Evolutionary conservation across 345 rosid species (phyloP), one percentile per base, ranked within the genome.

Genomic region (Eucalyptus tenuipes): DNA sequence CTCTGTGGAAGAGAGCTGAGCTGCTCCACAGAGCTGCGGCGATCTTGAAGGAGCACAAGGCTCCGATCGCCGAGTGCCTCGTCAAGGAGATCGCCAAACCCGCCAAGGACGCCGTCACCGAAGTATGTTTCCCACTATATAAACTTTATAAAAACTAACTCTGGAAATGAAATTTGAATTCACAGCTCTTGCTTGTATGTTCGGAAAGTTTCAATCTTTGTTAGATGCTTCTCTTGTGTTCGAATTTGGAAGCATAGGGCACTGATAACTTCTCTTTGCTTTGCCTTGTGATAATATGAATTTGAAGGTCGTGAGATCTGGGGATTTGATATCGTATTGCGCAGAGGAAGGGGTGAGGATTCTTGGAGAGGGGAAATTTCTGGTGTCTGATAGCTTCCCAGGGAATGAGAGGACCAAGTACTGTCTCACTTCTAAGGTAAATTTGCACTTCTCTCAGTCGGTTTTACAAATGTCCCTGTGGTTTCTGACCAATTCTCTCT

Each of bases 1-100:
- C 99, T 12, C 92, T 98, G 29, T 98, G 99, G 99, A 98, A 95
- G 94, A 92, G 99, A 93, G 99, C 99, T 42, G 99, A 98, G 94
- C 97, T 96, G 4, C 99, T 98, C 87, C 99, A 98, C 93, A 96
- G 93, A 88, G 99, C 99, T 75, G 99, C 99, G 59, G 97, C 99
- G 14, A 94, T 98, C 53, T 95, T 98, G 61, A 98, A 98, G 92
- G 95, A 93, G 87, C 97, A 97, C 93, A 98, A 94, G 89, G 91
- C 92, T 55, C 96, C 98, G 22, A 93, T 98, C 86, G 98, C 98
- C 42, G 99, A 96, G 88, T 98, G 98, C 90, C 93, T 98, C 49
- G 97, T 98, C 45, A 97, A 98, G 86, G 99, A 98, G 91, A 98
- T 98, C 61, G 99, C 99, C 3, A 98, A 98, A 92, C 99, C 99